Evolutionary conservation across 225 moss, liverwort and hornwort species (phyloP).

Genomic region (Sphagnum tenellum): DNA sequence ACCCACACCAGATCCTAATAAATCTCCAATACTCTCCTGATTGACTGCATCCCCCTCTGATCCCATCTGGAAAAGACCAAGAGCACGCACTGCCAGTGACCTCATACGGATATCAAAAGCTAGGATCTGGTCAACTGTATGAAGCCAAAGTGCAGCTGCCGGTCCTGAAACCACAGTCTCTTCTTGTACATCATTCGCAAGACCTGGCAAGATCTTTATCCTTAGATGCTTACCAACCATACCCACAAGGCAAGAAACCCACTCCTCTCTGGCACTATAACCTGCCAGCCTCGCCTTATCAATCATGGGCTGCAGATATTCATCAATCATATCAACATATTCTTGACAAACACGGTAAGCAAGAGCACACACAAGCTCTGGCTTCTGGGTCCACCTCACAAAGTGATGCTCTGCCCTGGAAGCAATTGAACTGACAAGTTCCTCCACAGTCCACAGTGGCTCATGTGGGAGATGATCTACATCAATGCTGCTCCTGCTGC

Average conservation of each 20-base stretch:
- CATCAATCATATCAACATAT: slow-evolving; percentile 74
- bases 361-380: slow-evolving; percentile 81
- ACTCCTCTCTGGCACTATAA: slow-evolving; percentile 88
- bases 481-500: background rate
- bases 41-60: slow-evolving; percentile 46
- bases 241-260: slow-evolving; percentile 65
- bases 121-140: slow-evolving; percentile 74
- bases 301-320: slow-evolving; percentile 75
- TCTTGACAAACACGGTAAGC: slow-evolving; percentile 74
- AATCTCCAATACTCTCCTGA: slow-evolving; percentile 45
- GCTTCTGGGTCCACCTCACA: slow-evolving; percentile 78
- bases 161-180: slow-evolving; percentile 40
- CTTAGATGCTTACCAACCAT: slow-evolving; percentile 72
- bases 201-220: slow-evolving; percentile 66
- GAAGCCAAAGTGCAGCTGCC: slow-evolving; percentile 80
- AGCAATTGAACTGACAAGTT: slow-evolving; percentile 57
- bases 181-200: slow-evolving; percentile 68
- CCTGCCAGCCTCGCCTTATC: slow-evolving; percentile 68
- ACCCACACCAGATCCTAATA: slow-evolving; percentile 53
- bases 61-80: slow-evolving; percentile 63
- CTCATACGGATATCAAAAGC: slow-evolving; percentile 83
- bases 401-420: slow-evolving; percentile 68
- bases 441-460: slow-evolving; percentile 84
- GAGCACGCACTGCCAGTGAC: slow-evolving; percentile 47
- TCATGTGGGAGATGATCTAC: slow-evolving; percentile 25